Evolutionary conservation across 140 eudicot genomes (phyloP), one percentile per base, ranked within the genome.

Genomic region (Oenanthe javanica): DNA sequence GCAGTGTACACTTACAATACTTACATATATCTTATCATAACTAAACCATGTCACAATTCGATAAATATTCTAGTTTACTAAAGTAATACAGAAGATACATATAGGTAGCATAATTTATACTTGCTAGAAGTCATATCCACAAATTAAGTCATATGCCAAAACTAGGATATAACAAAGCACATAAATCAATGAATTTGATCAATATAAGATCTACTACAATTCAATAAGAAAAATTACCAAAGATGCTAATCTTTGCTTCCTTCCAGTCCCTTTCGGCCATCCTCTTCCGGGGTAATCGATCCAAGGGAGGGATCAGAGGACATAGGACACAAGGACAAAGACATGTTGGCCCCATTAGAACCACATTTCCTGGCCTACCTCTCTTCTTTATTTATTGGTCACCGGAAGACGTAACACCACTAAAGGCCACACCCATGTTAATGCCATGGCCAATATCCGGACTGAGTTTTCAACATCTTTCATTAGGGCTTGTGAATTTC

Each of bases 331-430:
- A 94, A 78, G 43, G 36, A 31, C 36, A 31, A 31, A 31, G 36
- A 31, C 36, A 31, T 31, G 36, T 31, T 31, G 36, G 36, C 36
- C 36, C 36, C 36, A 61, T 77, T 31, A 31, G 36, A 94, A 10
- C 86, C 88, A 74, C 91, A 91, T 73, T 89, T 93, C 82, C 97
- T 76, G 98, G 98, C 89, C 98, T 89, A n/a, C 98, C 98, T 77
- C 98, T 89, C 80, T 31, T 31, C 36, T 31, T 31, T 89, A 90
- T 87, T 92, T 94, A 94, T 87, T 93, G 50, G 63, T 57, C 69
- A 21, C 87, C 86, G 8, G 85, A 79, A 46, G 83, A 21, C 40
- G 71, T 74, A 0, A 10, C 70, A 61, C 10, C 73, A 49, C 74
- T 45, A 9, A 83, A 67, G 76, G 82, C 84, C 79, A 84, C 80